A percentile compares a stretch with the other conserved stretches of the same genome.
These are phyloP conservation scores for Kluyveromyces starmeri DNA, from an alignment of 805 yeast genomes.

Conservation along the genomic window DNA sequence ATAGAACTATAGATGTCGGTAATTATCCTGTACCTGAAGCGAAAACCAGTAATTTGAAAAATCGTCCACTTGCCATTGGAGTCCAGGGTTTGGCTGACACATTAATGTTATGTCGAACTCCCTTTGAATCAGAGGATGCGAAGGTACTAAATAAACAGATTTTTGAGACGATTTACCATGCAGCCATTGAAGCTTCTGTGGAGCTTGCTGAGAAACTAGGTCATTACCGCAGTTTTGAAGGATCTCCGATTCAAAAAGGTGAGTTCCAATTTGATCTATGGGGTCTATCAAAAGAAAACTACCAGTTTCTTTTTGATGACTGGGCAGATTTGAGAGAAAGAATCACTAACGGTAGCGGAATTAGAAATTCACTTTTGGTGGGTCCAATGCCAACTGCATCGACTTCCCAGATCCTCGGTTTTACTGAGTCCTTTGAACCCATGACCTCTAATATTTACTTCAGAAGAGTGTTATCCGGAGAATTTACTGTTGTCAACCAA, in stretches of 20 bases:
- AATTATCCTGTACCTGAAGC: conserved; percentile 77
- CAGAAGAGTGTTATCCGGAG: conserved; percentile 86
- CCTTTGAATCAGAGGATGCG: conserved; percentile 86
- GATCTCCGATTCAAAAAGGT: conserved; percentile 88
- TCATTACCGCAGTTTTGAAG: conserved; percentile 58
- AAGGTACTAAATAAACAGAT: conserved; percentile 67
- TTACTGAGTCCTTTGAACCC: conserved; percentile 92
- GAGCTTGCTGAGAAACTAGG: conserved; percentile 69
- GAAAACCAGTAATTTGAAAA: conserved; percentile 57
- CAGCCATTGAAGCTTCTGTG: conserved; percentile 74
- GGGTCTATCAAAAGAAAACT: conserved; percentile 37
- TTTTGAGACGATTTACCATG: conserved; percentile 94
- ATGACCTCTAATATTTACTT: conserved; percentile 84
- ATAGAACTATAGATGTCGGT: conserved; percentile 74
- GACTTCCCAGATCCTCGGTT: conserved; percentile 89
- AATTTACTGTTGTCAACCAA: conserved; percentile 82
- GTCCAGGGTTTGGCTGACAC: conserved; percentile 95
- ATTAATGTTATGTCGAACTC: conserved; percentile 66
- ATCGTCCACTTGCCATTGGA: conserved; percentile 89
- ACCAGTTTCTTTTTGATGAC: conserved; percentile 54
- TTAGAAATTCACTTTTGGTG: conserved; percentile 77
- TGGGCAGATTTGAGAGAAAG: conserved; percentile 63
- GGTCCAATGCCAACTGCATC: conserved; percentile 99
- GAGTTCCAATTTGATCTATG: conserved; percentile 79
- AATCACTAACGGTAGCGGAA: conserved; percentile 50